Evolutionary conservation across 2,329 filamentous ascomycete genomes (phyloP).

Genomic region (Diaporthe aspalathi): DNA sequence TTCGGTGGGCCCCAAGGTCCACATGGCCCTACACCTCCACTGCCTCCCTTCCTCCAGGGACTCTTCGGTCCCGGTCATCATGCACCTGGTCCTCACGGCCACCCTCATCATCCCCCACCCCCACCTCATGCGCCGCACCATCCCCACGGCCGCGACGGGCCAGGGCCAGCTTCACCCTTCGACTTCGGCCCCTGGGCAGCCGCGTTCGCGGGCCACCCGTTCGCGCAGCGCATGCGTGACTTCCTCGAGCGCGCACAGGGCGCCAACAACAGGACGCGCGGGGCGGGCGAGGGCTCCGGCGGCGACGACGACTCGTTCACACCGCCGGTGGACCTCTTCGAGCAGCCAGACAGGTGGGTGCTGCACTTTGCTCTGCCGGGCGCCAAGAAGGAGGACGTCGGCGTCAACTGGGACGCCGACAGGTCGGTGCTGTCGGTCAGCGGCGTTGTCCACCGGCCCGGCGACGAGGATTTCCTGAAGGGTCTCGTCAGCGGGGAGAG

Average conservation of each 20-base stretch:
- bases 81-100: slow-evolving; percentile 41
- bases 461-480: slow-evolving; percentile 75
- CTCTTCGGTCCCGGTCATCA: slow-evolving; percentile 33
- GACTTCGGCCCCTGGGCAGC: slow-evolving; percentile 55
- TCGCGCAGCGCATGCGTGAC: slow-evolving; percentile 55
- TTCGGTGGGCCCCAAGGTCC: slow-evolving; percentile 32
- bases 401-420: slow-evolving; percentile 80
- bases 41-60: slow-evolving; percentile 30
- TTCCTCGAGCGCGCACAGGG: slow-evolving; percentile 48
- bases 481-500: slow-evolving; percentile 74
- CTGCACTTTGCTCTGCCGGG: slow-evolving; percentile 80
- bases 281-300: slow-evolving; percentile 37
- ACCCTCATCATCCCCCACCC: slow-evolving; percentile 5
- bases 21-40: slow-evolving; percentile 25
- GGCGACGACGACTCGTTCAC: slow-evolving; percentile 59
- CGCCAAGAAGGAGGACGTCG: slow-evolving; percentile 82
- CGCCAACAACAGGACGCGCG: slow-evolving; percentile 39
- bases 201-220: slow-evolving; percentile 55
- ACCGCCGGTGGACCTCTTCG: slow-evolving; percentile 81
- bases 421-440: slow-evolving; percentile 73
- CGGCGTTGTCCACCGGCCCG: slow-evolving; percentile 79
- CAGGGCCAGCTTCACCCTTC: slow-evolving; percentile 42
- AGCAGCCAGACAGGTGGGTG: slow-evolving; percentile 69
- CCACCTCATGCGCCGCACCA: slow-evolving; percentile 34
- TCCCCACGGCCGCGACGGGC: slow-evolving; percentile 42